Evolutionary conservation across 129 eudicot species (phyloP), one percentile per base, ranked within the genome.

Genomic region (Artemisia argyi): DNA sequence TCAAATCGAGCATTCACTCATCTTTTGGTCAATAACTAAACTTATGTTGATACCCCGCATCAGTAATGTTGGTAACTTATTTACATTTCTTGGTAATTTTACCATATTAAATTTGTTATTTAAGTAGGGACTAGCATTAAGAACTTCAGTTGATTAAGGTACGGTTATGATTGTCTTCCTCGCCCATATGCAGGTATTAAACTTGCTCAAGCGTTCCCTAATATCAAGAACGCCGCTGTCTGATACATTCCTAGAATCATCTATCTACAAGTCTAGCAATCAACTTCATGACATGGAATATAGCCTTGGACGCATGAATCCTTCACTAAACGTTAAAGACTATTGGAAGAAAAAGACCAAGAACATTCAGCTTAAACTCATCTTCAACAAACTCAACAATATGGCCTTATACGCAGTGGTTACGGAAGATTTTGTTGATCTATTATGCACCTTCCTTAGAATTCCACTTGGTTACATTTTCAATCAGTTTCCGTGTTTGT

Each of bases 191-290:
- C 44, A 80, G 83, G 57, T 80, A 61, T 44, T 80, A 15, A 70
- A 68, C 9, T 63, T 80, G 76, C 83, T 80, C 52, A 62, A 62
- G 53, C 46, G 64, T 47, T 80, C 79, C 5, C 16, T 74, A 9
- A 65, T 15, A 55, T 80, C 80, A 61, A 80, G 49, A 51, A 67
- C 68, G 0, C 76, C 83, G 1, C 59, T 78, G 35, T 62, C 82
- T 0, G 78, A 78, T 0, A 49, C 69, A 74, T 55, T 78, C 58
- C 13, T 78, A 47, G n/a, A 44, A 32, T 17, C 74, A 17, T 11
- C 74, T 54, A 51, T 13, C 30, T 11, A 68, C 61, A 68, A 67
- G 20, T 68, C 73, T 24, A 5, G 47, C 63, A 30, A n/a, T 32
- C 51, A 69, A 69, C 51, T 16, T 17, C 13, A 28, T 69, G 7